Base-by-base conservation (phyloP, 2,329 filamentous ascomycete species). In the Hypoxylon sp. region DNA sequence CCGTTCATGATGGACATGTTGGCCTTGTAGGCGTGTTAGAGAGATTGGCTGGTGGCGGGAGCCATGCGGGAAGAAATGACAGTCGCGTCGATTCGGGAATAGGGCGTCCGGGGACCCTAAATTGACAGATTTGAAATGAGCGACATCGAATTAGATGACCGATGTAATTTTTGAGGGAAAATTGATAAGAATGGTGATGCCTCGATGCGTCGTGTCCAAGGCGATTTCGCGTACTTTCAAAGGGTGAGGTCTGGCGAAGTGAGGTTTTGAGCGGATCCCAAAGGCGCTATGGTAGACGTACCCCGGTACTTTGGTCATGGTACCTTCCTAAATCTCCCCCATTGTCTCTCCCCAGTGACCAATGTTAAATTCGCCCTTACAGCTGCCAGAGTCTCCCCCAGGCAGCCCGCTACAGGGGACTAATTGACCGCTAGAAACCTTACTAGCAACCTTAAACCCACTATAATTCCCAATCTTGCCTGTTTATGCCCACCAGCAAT, bases 1-100 rank as follows among this genome's bases (percentile, higher is more conserved):
- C 88, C 86, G 82, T 90, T 90, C 81, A 86, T 83, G 82, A 90
- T 83, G 80, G 90, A 90, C 89, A 91, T 91, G 80, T 82, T 86
- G 81, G 80, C 80, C 81, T 81, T 81, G 63, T 60, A 77, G 79
- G 79, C 80, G 81, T 83, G 81, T 84, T 84, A 79, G 80, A 81
- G 81, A 80, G 81, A 82, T 79, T 76, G 79, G 79, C 74, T 78
- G 81, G 79, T 81, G 81, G 79, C 78, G 81, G 85, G 81, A 85
- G 85, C 86, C 86, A 88, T 88, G 84, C 85, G 86, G 68, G 62
- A 83, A 78, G 73, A 72, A 79, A 81, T 80, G 81, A 81, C 81
- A 82, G 83, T 84, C 85, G 85, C 83, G 83, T 85, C 82, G 78
- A 79, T 80, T 77, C 81, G 80, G 80, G 81, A 81, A 81, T 78